Evolutionary conservation across 768 basidiomycete genomes (phyloP), one percentile per base, ranked within the genome.

Genomic region (Cubamyces lactineus): DNA sequence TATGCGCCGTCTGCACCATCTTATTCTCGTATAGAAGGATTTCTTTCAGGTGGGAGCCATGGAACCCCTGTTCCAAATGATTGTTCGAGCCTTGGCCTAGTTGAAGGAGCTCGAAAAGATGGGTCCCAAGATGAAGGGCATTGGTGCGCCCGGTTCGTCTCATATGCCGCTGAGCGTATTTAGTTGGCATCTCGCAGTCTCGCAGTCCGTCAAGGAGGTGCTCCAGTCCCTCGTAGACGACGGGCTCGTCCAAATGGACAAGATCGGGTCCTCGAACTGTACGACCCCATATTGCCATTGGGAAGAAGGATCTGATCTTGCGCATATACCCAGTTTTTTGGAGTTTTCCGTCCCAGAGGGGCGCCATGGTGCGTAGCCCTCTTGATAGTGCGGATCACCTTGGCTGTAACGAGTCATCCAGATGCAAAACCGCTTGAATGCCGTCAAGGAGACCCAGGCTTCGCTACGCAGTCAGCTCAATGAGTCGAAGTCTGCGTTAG

Each of bases 251-350:
- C 86, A 91, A 70, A 80, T 79, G 47, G 96, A 98, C 74, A 98
- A 98, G 76, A 95, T 96, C 59, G 95, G 95, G 34, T 91, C 94
- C 9, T 93, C 92, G 3, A 97, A 96, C 71, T 97, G 95, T 94
- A 71, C 67, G 88, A 75, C 5, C 3, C 59, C 1, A 7, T 28
- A 50, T 64, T 73, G 34, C 15, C 23, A 45, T 9, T 23, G 2
- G 2, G 3, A 70, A 57, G 56, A 41, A 24, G 5, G 34, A 5
- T 3, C 52, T 66, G 54, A 61, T 19, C 53, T 34, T 57, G 59
- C 63, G 66, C 67, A 63, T 69, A 73, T 68, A 67, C 66, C 21
- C 63, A 96, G 94, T 96, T 76, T 96, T 92, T 73, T 97, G 95
- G 95, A 92, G 92, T 69, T 96, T 97, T 72, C 94, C 94, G 17